These are phyloP conservation scores for Rostrohypoxylon terebratum DNA, from an alignment of 495 filamentous ascomycete genomes.

Conservation along the genomic window DNA sequence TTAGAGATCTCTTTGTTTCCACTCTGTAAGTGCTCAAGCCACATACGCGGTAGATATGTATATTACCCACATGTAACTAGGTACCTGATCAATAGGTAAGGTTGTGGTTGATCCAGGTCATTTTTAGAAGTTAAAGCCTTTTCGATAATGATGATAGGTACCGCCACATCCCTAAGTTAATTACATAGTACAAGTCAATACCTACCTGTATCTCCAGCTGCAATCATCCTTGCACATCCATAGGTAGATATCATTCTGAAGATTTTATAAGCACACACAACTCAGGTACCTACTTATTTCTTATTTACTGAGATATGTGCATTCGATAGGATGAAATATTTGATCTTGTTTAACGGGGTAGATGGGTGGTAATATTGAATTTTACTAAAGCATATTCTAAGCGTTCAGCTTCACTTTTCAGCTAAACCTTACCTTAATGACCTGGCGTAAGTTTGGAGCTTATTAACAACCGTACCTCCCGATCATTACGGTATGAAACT, in stretches of 20 bases:
- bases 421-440: conserved; percentile 1
- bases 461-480: conserved; percentile 5
- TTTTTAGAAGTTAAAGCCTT: conserved; percentile 4
- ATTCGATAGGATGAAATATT: neutral
- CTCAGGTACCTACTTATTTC: neutral
- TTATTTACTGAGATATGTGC: neutral
- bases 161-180: conserved; percentile 25
- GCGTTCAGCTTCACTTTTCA: neutral
- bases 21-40: conserved; percentile 1
- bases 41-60: neutral
- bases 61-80: neutral
- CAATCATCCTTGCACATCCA: neutral
- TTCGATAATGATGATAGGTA: conserved; percentile 16
- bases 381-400: neutral
- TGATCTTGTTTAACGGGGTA: conserved; percentile 6
- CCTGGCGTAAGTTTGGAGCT: neutral
- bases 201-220: neutral
- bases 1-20: conserved; percentile 4
- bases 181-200: too few species aligned
- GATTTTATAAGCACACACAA: neutral
- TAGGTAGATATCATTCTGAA: neutral
- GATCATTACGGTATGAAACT: neutral
- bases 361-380: conserved; percentile 32
- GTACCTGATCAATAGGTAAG: conserved; percentile 8
- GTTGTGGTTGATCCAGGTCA: neutral